Conservation (phyloP, 2,329 filamentous ascomycete genomes). For the Aspergillus persii region DNA sequence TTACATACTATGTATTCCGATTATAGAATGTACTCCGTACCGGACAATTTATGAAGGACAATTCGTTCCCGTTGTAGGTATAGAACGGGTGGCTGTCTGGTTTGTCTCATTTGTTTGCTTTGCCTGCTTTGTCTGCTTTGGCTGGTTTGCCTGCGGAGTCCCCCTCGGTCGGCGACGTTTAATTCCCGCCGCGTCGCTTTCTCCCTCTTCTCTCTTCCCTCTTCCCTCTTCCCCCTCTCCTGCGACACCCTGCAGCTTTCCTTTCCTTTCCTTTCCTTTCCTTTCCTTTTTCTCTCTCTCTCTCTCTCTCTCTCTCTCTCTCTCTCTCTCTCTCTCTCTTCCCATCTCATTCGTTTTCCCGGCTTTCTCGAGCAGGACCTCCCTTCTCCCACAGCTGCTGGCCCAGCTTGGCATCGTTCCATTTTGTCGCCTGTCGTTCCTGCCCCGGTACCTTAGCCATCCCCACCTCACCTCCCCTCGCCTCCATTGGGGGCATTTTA, state of each 20-base stretch:
- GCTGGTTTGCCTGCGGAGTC: neutral
- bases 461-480: neutral
- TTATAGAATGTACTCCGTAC: too few relatives aligned
- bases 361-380: neutral
- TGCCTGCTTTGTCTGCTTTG: neutral
- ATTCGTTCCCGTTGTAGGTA: too few relatives aligned
- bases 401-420: slow-evolving; percentile 11
- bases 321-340: neutral
- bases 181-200: slow-evolving; percentile 10
- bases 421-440: slow-evolving; percentile 3
- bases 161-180: slow-evolving; percentile 19
- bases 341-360: too few relatives aligned
- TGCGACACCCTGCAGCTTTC: slow-evolving; percentile 5
- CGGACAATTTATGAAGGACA: too few relatives aligned
- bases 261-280: slow-evolving; percentile 7
- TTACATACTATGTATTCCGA: too few relatives aligned
- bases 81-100: too few relatives aligned
- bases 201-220: neutral
- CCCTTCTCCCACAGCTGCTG: slow-evolving; percentile 15
- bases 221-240: neutral
- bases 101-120: neutral
- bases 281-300: neutral
- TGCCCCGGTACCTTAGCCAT: neutral
- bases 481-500: neutral
- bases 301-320: neutral